Evolutionary conservation across 345 rosid species (phyloP).

Genomic region (Microthlaspi erraticum): DNA sequence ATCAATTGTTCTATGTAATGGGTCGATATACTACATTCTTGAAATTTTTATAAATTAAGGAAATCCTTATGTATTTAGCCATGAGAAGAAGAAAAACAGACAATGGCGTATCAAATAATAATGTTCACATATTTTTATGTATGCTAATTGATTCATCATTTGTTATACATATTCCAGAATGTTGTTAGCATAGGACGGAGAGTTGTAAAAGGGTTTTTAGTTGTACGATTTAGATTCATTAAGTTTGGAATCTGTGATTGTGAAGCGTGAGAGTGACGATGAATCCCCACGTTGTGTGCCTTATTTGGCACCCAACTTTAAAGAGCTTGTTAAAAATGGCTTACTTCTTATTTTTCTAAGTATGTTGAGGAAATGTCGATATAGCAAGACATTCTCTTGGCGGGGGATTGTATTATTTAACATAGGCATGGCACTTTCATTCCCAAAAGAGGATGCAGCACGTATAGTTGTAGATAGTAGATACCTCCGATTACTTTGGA

Average conservation of each 20-base stretch:
- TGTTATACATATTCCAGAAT: neutral
- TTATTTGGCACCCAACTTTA: constrained; percentile 13
- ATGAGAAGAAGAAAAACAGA: neutral
- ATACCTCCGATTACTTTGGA: neutral
- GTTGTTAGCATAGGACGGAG: no score
- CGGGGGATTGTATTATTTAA: neutral
- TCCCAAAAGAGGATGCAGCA: constrained; percentile 1
- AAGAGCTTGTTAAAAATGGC: constrained; percentile 11
- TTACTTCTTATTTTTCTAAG: constrained; percentile 8
- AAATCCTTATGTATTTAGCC: constrained; percentile 36
- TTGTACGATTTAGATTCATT: neutral
- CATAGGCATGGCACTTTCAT: neutral
- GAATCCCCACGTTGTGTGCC: constrained; percentile 11
- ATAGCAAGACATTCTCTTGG: neutral
- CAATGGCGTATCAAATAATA: constrained; percentile 32
- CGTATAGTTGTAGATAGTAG: neutral
- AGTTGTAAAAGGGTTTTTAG: constrained; percentile 31
- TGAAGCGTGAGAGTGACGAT: constrained; percentile 39
- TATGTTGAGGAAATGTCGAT: constrained; percentile 8
- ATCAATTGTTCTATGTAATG: constrained; percentile 18
- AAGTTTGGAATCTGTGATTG: constrained; percentile 29
- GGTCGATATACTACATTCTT: constrained; percentile 6
- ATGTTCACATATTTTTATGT: constrained; percentile 8
- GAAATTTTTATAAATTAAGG: constrained; percentile 26
- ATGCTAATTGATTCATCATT: constrained; percentile 8